phyloP scores from a whole-genome alignment of 441 rosid species.

The Aleurites moluccanus region DNA sequence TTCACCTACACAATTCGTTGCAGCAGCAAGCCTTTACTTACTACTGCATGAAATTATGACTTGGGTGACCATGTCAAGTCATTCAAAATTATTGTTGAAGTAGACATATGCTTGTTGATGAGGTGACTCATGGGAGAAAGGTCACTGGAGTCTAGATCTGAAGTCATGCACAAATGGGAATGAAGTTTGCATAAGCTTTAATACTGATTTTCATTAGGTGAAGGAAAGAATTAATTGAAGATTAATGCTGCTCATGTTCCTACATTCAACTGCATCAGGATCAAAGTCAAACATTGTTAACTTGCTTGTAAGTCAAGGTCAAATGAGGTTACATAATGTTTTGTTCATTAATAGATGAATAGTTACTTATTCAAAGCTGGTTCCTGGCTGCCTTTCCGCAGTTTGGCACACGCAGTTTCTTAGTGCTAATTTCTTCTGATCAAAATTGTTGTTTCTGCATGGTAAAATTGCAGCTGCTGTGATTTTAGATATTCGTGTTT shows the following conservation, averaged over 20 bases:
- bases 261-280: neutral
- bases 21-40: conserved; percentile 5
- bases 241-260: neutral
- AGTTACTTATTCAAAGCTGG: neutral
- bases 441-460: neutral
- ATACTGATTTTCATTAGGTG: neutral
- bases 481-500: neutral
- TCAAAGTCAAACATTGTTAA: neutral
- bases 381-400: neutral
- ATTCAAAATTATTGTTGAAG: neutral
- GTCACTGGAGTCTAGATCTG: neutral
- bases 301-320: neutral
- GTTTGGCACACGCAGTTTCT: neutral
- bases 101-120: neutral
- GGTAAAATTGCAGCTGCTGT: neutral
- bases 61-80: neutral
- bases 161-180: neutral
- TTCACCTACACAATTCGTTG: neutral
- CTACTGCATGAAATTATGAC: neutral
- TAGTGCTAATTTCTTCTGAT: neutral
- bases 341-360: neutral
- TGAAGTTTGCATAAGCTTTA: neutral
- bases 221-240: neutral
- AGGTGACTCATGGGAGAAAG: neutral
- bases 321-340: neutral